Evolutionary conservation across 108 stramenopile genomes (phyloP).

Genomic region (Nitzschia sp.): DNA sequence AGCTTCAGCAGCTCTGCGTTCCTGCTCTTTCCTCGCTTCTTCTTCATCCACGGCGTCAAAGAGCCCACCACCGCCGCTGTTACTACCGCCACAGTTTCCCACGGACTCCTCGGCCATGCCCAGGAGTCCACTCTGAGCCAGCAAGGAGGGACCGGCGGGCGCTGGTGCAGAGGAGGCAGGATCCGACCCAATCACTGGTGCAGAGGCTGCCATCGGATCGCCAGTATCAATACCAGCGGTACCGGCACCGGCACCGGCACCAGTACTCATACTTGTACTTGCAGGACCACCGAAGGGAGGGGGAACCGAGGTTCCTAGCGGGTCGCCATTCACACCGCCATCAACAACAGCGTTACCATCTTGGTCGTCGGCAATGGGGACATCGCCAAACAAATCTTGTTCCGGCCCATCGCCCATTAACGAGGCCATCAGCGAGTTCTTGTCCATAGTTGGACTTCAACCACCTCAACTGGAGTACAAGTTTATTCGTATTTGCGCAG

Average conservation of each 20-base stretch:
- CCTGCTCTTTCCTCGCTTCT: constrained; percentile 26
- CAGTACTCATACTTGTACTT: neutral
- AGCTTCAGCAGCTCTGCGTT: constrained; percentile 1
- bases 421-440: constrained; percentile 39
- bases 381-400: constrained; percentile 49
- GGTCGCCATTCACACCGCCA: neutral
- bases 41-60: constrained; percentile 63
- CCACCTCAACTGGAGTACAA: too few species aligned
- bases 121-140: constrained; percentile 31
- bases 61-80: constrained; percentile 42
- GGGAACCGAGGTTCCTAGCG: neutral
- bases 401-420: constrained; percentile 32
- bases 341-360: constrained; percentile 2
- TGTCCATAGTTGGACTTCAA: constrained; percentile 7
- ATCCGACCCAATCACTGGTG: neutral
- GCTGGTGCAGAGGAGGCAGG: neutral
- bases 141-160: constrained; percentile 14
- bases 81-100: neutral
- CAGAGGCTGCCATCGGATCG: neutral
- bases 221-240: neutral
- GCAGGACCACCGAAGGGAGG: neutral
- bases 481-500: too few species aligned
- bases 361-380: constrained; percentile 9
- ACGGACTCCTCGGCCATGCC: neutral
- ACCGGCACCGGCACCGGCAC: neutral